phyloP scores from a whole-genome alignment of 306 rosid species.

The Oxytropis ochrocephala region DNA sequence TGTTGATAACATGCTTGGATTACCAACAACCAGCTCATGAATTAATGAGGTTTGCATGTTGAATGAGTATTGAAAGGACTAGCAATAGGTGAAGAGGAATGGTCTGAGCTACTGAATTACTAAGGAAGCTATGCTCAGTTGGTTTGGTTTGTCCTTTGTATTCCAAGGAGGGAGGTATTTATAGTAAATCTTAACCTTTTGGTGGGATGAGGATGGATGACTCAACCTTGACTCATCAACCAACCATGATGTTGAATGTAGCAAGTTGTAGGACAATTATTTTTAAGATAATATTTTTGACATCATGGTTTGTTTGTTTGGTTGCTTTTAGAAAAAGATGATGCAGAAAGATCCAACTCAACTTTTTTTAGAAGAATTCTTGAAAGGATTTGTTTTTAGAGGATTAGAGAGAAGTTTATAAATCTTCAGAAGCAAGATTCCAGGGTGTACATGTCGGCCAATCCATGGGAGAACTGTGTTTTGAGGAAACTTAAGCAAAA shows the following conservation, averaged over 20 bases:
- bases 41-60: conserved; percentile 39
- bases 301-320: conserved; percentile 15
- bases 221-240: conserved; percentile 19
- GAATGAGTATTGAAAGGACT: background rate
- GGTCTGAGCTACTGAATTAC: background rate
- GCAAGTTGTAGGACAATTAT: conserved; percentile 5
- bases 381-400: conserved; percentile 4
- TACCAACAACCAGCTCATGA: conserved; percentile 36
- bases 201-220: background rate
- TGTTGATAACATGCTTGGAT: conserved; percentile 22
- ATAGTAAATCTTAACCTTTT: background rate
- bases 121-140: background rate
- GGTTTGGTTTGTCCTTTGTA: background rate
- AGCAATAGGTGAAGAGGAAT: background rate
- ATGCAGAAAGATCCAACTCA: background rate
- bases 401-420: conserved; percentile 2
- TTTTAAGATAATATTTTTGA: conserved; percentile 14
- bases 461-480: background rate
- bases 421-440: conserved; percentile 19
- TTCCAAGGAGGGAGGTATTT: background rate
- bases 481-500: background rate
- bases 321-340: conserved; percentile 21
- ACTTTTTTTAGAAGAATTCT: background rate
- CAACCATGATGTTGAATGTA: background rate
- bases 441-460: background rate